A percentile compares a stretch with the other conserved stretches of the same genome.
Conservation (phyloP, 495 filamentous ascomycete genomes). For the Penicillium dipodomyicola region DNA sequence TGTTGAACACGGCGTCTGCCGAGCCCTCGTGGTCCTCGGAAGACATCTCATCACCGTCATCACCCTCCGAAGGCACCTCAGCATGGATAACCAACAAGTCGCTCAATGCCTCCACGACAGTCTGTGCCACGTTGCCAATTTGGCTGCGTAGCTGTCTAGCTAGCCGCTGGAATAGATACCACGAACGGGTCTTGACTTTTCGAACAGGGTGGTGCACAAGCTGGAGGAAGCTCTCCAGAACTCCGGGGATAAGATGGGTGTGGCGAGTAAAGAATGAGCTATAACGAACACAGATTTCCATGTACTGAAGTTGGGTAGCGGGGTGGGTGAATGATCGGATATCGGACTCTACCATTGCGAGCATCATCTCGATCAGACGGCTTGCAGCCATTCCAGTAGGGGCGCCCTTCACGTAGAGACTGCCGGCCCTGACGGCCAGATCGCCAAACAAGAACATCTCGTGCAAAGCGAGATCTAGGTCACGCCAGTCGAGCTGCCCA, state of each 20-base stretch:
- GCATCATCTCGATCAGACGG: slow-evolving; percentile 84
- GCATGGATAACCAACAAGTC: slow-evolving; percentile 89
- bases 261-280: slow-evolving; percentile 87
- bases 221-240: slow-evolving; percentile 88
- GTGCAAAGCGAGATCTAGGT: slow-evolving; percentile 91
- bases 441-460: slow-evolving; percentile 98
- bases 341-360: slow-evolving; percentile 86
- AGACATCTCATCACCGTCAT: slow-evolving; percentile 83
- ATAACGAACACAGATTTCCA: slow-evolving; percentile 97
- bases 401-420: slow-evolving; percentile 76
- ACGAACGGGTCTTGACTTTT: slow-evolving; percentile 82
- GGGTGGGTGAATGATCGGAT: slow-evolving; percentile 85
- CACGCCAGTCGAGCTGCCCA: slow-evolving; percentile 83
- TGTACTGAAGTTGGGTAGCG: slow-evolving; percentile 89
- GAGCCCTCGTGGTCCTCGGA: slow-evolving; percentile 87
- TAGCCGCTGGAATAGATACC: slow-evolving; percentile 93
- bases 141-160: slow-evolving; percentile 82
- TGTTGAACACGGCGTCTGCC: slow-evolving; percentile 82
- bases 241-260: slow-evolving; percentile 70
- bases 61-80: slow-evolving; percentile 71
- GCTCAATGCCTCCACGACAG: slow-evolving; percentile 81
- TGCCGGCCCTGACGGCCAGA: slow-evolving; percentile 77
- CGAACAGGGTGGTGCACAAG: slow-evolving; percentile 83
- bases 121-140: slow-evolving; percentile 84
- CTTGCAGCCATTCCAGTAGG: slow-evolving; percentile 73